Base-by-base conservation (phyloP, 2,329 filamentous ascomycete genomes). In the Hypoxylon rubiginosum region DNA sequence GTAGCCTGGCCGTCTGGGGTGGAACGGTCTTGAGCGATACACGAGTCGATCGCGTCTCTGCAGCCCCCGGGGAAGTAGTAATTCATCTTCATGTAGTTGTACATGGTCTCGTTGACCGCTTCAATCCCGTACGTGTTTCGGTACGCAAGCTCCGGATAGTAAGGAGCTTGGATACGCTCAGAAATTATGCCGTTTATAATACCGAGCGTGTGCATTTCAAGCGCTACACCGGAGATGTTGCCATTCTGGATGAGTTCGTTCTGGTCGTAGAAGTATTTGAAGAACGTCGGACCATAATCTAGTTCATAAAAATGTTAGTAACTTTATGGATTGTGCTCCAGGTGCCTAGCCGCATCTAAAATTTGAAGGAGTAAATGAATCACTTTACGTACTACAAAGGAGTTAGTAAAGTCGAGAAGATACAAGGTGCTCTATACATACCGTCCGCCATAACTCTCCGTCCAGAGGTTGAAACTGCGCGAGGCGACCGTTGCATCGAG, bases 171-270 rank as follows among this genome's bases (percentile, higher is more conserved):
- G 48, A 85, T 83, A 4, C 76, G 78, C 62, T 85, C 82, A 24
- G 85, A 83, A 70, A 88, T 84, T 70, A 88, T 85, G 3, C 84
- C 85, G 64, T 88, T 88, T 41, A 84, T 84, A 32, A 88, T 83
- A 1, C 86, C 82, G 24, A 87, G 79, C 0, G 83, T 82, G 68
- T 86, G 84, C 75, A 87, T 84, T 51, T 85, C 81, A 4, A 89
- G 80, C 13, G 82, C 77, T 26, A 84, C 80, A 11, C 86, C 86
- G 0, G 80, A 74, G 24, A 78, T 75, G 1, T 76, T 79, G 4
- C 85, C 85, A 34, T 84, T 85, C 48, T 79, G 72, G 67, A 89
- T 88, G 59, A 82, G 79, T 53, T 82, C 74, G 66, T 89, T 89
- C 70, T 89, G 84, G 21, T 87, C 78, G 57, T 86, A 81, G 74